These are phyloP conservation scores for Ampelocalamus luodianensis DNA, from an alignment of 176 grass and related monocot species.

Conservation along the genomic window DNA sequence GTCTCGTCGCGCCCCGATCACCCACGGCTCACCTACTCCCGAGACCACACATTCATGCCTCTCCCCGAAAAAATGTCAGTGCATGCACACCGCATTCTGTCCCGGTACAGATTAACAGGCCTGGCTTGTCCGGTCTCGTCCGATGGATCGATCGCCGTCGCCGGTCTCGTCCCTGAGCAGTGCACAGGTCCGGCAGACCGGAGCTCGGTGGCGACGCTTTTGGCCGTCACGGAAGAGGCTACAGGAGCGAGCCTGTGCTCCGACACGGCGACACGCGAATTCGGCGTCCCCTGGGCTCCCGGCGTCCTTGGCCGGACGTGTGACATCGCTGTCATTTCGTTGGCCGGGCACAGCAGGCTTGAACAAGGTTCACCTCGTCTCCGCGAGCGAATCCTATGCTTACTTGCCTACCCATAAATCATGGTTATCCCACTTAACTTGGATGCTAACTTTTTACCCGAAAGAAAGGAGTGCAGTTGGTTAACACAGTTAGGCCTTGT, in stretches of 20 bases:
- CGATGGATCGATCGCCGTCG: background rate
- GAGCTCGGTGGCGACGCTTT: background rate
- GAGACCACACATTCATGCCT: background rate
- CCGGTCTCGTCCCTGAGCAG: background rate
- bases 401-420: no score
- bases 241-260: no score
- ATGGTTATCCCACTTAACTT: no score
- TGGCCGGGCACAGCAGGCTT: no score
- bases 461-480: no score
- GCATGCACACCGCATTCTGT: background rate
- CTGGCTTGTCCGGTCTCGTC: background rate
- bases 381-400: no score
- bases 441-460: no score
- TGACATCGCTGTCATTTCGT: no score
- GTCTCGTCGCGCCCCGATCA: background rate
- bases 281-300: no score
- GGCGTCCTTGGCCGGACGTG: no score
- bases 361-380: no score
- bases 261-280: conserved; percentile 27
- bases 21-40: background rate
- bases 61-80: background rate
- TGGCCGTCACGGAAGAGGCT: background rate
- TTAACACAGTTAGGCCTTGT: no score
- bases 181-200: background rate
- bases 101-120: background rate